Conservation (phyloP, 768 basidiomycete species). For the Chalciporus piperatus region DNA sequence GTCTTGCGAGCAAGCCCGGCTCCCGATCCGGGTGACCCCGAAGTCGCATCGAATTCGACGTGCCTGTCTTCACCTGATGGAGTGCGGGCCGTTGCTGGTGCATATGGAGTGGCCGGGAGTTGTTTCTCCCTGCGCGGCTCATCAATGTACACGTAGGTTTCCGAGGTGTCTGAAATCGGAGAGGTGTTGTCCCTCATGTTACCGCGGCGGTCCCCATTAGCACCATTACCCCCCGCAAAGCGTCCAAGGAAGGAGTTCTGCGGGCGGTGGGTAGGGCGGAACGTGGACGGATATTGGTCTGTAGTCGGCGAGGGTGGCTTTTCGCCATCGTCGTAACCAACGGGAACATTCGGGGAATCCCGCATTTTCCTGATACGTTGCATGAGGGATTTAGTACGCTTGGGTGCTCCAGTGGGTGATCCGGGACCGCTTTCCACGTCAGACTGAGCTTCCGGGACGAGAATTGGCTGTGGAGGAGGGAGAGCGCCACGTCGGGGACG, state of each 20-base stretch:
- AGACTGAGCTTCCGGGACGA: constrained; percentile 56
- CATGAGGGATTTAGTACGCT: constrained; percentile 81
- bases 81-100: constrained; percentile 22
- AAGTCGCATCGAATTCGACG: constrained; percentile 51
- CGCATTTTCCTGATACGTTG: constrained; percentile 88
- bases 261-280: constrained; percentile 64
- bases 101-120: constrained; percentile 42
- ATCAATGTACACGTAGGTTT: constrained; percentile 69
- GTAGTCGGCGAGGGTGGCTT: constrained; percentile 46
- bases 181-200: constrained; percentile 31
- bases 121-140: constrained; percentile 51
- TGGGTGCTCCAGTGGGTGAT: constrained; percentile 49
- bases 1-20: constrained; percentile 64
- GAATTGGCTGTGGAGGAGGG: constrained; percentile 83
- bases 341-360: constrained; percentile 79
- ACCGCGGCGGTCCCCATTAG: constrained; percentile 29
- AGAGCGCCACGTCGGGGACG: constrained; percentile 49
- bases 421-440: constrained; percentile 36
- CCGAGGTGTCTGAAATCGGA: constrained; percentile 34
- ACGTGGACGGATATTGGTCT: constrained; percentile 23
- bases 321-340: constrained; percentile 42
- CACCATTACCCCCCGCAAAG: constrained; percentile 44
- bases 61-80: constrained; percentile 30
- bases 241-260: constrained; percentile 79
- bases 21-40: constrained; percentile 36